These are phyloP conservation scores for Akanthomyces dipterigenus DNA, from an alignment of 2,329 filamentous ascomycete genomes.

Conservation along the genomic window DNA sequence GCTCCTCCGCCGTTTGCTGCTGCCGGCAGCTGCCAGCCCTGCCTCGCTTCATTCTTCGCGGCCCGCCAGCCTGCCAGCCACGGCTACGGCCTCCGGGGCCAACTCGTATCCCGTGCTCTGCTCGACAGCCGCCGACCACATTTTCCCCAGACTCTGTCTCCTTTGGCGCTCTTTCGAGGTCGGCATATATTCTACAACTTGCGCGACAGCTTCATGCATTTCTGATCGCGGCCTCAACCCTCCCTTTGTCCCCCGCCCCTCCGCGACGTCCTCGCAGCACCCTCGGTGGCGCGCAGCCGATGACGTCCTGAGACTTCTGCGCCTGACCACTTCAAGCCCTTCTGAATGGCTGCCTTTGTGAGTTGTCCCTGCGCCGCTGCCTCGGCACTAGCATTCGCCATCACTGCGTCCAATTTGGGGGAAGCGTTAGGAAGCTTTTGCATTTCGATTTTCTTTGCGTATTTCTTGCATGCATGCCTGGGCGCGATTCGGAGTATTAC, in stretches of 20 bases:
- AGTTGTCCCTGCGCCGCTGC: slow-evolving; percentile 3
- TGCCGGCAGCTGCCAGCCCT: neutral
- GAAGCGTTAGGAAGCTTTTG: neutral
- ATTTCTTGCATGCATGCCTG: neutral
- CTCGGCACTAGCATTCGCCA: neutral
- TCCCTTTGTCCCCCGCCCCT: neutral
- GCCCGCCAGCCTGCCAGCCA: neutral
- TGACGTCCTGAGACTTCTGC: slow-evolving; percentile 11
- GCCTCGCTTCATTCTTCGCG: neutral
- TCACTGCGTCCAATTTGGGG: neutral
- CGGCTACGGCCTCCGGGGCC: slow-evolving; percentile 7
- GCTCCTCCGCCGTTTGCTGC: neutral
- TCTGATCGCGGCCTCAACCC: neutral
- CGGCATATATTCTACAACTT: neutral
- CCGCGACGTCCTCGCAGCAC: neutral
- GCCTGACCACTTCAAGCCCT: slow-evolving; percentile 9
- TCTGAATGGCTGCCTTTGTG: slow-evolving; percentile 13
- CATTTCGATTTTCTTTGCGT: neutral
- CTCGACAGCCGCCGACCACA: neutral
- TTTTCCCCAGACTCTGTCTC: slow-evolving; percentile 6
- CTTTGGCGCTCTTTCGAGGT: neutral
- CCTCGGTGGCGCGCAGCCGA: slow-evolving; percentile 7
- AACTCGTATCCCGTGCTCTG: slow-evolving; percentile 5
- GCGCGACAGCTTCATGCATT: slow-evolving; percentile 3
- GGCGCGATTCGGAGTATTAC: neutral